Percentiles rank a stretch among this genome's conserved stretches.
phyloP scores from a whole-genome alignment of 768 basidiomycete genomes.

The Tricholoma terreum region DNA sequence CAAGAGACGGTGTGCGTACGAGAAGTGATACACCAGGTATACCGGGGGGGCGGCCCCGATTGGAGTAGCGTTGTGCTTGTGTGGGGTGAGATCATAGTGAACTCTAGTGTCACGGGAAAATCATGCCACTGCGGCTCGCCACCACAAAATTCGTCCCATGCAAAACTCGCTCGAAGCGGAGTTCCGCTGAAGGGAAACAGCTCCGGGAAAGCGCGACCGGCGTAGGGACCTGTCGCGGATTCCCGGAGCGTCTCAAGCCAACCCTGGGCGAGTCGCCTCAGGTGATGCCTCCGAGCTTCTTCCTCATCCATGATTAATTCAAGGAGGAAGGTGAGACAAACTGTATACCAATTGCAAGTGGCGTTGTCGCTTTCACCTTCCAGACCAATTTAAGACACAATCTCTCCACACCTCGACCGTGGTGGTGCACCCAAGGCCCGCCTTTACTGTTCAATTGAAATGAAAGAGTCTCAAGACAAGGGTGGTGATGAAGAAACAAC shows the following conservation, averaged over 20 bases:
- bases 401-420: no score
- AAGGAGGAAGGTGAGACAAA: background rate
- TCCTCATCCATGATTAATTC: background rate
- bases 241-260: background rate
- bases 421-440: background rate
- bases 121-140: background rate
- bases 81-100: background rate
- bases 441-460: background rate
- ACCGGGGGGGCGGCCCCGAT: background rate
- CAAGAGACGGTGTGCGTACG: background rate
- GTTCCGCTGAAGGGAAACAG: background rate
- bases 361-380: background rate
- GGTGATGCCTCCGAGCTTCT: background rate
- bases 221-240: background rate
- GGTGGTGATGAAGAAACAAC: background rate
- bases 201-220: background rate
- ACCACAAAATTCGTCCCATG: background rate
- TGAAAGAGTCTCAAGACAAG: background rate
- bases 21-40: background rate
- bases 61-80: background rate
- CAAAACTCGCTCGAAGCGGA: background rate
- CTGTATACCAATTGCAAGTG: background rate
- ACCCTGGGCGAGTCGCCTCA: background rate
- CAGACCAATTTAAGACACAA: background rate
- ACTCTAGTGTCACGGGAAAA: background rate